Evolutionary conservation across 345 rosid species (phyloP).

Genomic region (Erucastrum elatum): DNA sequence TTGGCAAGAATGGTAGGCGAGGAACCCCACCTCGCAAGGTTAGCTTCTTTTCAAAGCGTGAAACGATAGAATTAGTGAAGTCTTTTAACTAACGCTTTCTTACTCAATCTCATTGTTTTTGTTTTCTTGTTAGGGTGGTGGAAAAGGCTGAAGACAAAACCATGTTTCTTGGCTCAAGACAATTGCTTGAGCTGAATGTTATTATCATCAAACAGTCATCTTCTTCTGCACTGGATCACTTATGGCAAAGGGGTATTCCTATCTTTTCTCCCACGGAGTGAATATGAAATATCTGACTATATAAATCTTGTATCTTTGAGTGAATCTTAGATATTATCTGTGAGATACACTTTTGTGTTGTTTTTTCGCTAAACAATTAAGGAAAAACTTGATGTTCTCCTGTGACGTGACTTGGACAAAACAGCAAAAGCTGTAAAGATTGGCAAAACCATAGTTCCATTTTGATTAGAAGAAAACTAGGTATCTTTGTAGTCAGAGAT

Average conservation of each 20-base stretch:
- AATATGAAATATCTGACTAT: slow-evolving; percentile 30
- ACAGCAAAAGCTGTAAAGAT: slow-evolving; percentile 19
- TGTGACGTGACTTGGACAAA: background rate
- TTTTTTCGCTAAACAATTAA: slow-evolving; percentile 18
- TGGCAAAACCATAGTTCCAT: background rate
- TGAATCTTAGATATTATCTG: slow-evolving; percentile 30
- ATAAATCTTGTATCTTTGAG: slow-evolving; percentile 20
- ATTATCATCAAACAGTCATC: slow-evolving; percentile 5
- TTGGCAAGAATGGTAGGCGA: slow-evolving; percentile 57
- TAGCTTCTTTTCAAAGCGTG: slow-evolving; percentile 16
- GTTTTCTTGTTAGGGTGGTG: slow-evolving; percentile 40
- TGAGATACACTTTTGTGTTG: slow-evolving; percentile 27
- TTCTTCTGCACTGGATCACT: slow-evolving; percentile 26
- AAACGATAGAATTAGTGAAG: background rate
- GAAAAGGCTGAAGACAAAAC: slow-evolving; percentile 31
- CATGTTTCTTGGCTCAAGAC: slow-evolving; percentile 35
- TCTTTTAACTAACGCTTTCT: background rate
- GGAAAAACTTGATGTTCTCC: slow-evolving; percentile 27
- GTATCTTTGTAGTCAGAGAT: background rate
- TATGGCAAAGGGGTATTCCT: slow-evolving; percentile 21
- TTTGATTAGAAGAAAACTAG: background rate
- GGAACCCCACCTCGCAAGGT: slow-evolving; percentile 85
- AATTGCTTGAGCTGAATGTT: slow-evolving; percentile 22
- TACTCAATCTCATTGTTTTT: background rate
- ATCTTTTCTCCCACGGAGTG: slow-evolving; percentile 25